Base-by-base conservation (phyloP, 345 rosid genomes). In the Bruguiera sexangula region DNA sequence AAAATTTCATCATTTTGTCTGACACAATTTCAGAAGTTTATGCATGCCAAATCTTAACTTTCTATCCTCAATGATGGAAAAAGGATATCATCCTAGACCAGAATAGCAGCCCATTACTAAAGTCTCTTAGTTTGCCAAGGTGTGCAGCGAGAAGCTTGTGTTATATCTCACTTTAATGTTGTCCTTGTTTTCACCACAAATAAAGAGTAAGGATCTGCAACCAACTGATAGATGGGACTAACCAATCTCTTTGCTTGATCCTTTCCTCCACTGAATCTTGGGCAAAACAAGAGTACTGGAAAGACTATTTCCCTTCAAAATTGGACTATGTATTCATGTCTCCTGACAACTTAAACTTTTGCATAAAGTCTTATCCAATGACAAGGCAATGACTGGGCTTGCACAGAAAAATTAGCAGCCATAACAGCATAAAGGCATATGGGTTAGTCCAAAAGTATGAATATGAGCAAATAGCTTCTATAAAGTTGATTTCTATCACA, bases 151-250 rank as follows among this genome's bases (percentile, higher is more conserved):
- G 60, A 39, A 66, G 5, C n/a, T n/a, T 50, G 29, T 20, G 24
- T 21, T 36, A 36, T 20, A 18, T 51, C 13, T 31, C 7, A 29
- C 5, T 30, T 21, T 6, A 11, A 19, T 52, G 31, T 51, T 22
- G 6, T 66, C 60, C 18, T 26, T 66, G 32, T 30, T 51, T 53
- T 51, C 69, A 52, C 69, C 58, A 32, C 30, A 54, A 37, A 20
- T 46, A 34, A 67, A 36, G 31, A 55, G 19, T 3, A 34, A 21
- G 32, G 16, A 16, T 67, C 50, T 21, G 26, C 22, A 67, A 24
- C 53, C 39, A 51, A 36, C 27, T 56, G 32, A 56, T 51, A 48
- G 31, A 55, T 55, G 6, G 18, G 61, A 55, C 24, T 34, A 67
- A 22, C 54, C 62, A 32, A 37, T 22, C 51, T 54, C 50, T 32